Base-by-base conservation (phyloP, 2,329 filamentous ascomycete genomes). In the Fusarium marasasianum region DNA sequence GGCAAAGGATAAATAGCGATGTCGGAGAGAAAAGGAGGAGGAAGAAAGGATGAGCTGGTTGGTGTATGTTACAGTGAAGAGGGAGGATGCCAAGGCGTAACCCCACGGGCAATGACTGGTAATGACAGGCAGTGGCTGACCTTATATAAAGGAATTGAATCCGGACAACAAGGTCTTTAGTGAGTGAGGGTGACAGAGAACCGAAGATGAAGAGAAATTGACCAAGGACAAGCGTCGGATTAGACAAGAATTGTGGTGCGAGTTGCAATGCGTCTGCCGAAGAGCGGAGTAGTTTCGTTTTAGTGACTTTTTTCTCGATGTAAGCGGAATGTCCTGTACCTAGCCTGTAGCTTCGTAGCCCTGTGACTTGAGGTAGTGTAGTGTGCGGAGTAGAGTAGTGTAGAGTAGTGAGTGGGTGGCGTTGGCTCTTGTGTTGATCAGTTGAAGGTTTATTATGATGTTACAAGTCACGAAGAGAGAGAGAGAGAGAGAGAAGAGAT, bases 191-290 rank as follows among this genome's bases (percentile, higher is more conserved):
- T 67, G 61, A 70, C 59, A 56, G 58, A 63, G 54, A 68, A 48
- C 63, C 63, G 48, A 47, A 67, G 35, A 29, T 13, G 24, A 20
- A 35, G 12, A 38, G 22, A n/a, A 48, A 44, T 73, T 59, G 66
- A 53, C 71, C 66, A 73, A 71, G 44, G 66, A 55, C 26, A 48
- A 63, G 51, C 62, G 55, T 45, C 47, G 55, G 62, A 67, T 71
- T 68, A 53, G 69, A 72, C 59, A 48, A 63, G 55, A 74, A 74
- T 71, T 63, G 59, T 69, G 66, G 66, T 69, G 66, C 66, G 55
- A 69, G 56, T 59, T 55, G 53, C 41, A 64, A 45, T 72, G 54
- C 24, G 53, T 63, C 66, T 73, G 71, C 67, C 71, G 62, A 61
- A 47, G 56, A 74, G 72, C 68, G 72, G 72, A 75, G 72, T 51